Conservation (phyloP, 1,284 basidiomycete genomes). For the Thecaphora thlaspeos region DNA sequence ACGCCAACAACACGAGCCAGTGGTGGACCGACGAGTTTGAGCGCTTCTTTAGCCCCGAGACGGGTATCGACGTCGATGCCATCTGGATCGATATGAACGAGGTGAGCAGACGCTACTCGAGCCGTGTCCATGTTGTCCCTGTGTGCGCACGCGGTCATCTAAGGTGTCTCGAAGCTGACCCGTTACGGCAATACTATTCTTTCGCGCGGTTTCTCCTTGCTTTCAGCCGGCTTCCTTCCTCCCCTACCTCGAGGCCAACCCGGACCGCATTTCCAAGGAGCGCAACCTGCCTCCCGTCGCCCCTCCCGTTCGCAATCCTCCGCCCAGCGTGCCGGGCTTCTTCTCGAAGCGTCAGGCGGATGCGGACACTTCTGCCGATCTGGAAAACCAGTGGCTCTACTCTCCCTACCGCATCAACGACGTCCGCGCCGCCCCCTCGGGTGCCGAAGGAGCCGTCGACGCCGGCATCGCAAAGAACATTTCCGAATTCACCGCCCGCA, state of each 20-base stretch:
- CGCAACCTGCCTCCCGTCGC: constrained; percentile 1
- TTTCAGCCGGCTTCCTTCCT: background rate
- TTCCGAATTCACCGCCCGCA: constrained; percentile 9
- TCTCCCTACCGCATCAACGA: constrained; percentile 59
- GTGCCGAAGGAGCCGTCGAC: constrained; percentile 60
- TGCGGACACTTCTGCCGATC: constrained; percentile 13
- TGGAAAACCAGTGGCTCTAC: constrained; percentile 30
- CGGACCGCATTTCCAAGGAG: background rate
- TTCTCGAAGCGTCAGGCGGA: constrained; percentile 19
- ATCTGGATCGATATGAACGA: constrained; percentile 52
- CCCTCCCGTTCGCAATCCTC: no score
- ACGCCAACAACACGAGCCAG: constrained; percentile 22
- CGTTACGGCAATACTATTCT: constrained; percentile 71
- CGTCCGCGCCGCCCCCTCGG: constrained; percentile 67
- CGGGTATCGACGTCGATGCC: constrained; percentile 26
- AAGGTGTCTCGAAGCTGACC: constrained; percentile 29
- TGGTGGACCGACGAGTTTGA: constrained; percentile 36
- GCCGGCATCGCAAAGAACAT: constrained; percentile 56
- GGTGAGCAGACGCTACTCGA: no score
- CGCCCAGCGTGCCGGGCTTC: constrained; percentile 1
- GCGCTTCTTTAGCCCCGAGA: constrained; percentile 29
- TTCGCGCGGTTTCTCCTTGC: constrained; percentile 61
- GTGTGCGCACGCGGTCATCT: no score
- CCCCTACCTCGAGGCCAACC: constrained; percentile 3
- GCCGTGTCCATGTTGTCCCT: no score